These are phyloP conservation scores for Globomyces sp. DNA, from an alignment of 371 early-diverging fungal species.

Conservation along the genomic window DNA sequence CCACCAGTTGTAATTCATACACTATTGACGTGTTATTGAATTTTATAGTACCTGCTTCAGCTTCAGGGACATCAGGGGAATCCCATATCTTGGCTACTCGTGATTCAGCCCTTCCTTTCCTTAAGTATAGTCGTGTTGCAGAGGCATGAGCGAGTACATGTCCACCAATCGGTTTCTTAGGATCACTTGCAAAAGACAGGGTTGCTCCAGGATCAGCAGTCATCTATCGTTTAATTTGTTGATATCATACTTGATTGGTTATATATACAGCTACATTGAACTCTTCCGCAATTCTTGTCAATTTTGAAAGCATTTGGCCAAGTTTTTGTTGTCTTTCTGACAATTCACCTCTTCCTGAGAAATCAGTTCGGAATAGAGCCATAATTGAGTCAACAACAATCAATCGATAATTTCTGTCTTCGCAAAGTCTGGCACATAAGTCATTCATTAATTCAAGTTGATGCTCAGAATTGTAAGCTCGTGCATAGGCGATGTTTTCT, in stretches of 20 bases:
- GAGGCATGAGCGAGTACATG: slow-evolving; percentile 98
- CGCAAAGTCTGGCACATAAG: slow-evolving; percentile 37
- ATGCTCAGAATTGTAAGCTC: slow-evolving; percentile 98
- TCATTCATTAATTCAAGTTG: slow-evolving; percentile 82
- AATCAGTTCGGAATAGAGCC: slow-evolving; percentile 97
- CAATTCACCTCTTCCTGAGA: slow-evolving; percentile 91
- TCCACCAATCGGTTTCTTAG: slow-evolving; percentile 98
- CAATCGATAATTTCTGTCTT: slow-evolving; percentile 57
- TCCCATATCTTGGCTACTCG: slow-evolving; percentile 47
- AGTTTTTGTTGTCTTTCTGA: slow-evolving; percentile 90
- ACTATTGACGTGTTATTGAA: slow-evolving; percentile 11
- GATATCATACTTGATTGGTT: slow-evolving; percentile 77
- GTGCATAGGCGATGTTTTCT: slow-evolving; percentile 94
- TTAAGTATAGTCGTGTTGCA: slow-evolving; percentile 65
- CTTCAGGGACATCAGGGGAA: slow-evolving; percentile 49
- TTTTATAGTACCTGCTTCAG: background rate
- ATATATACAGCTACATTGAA: slow-evolving; percentile 85
- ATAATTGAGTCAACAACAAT: background rate
- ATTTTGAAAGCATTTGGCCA: slow-evolving; percentile 72
- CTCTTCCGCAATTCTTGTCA: slow-evolving; percentile 81
- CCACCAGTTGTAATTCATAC: slow-evolving; percentile 66
- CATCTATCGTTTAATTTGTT: slow-evolving; percentile 21
- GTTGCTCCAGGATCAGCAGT: slow-evolving; percentile 42
- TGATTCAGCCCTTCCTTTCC: slow-evolving; percentile 61
- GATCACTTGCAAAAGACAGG: slow-evolving; percentile 68